Percentiles rank a stretch among this genome's conserved stretches.
phyloP scores from a whole-genome alignment of 176 grass and related monocot species.

The bread wheat (Triticum aestivum) region DNA sequence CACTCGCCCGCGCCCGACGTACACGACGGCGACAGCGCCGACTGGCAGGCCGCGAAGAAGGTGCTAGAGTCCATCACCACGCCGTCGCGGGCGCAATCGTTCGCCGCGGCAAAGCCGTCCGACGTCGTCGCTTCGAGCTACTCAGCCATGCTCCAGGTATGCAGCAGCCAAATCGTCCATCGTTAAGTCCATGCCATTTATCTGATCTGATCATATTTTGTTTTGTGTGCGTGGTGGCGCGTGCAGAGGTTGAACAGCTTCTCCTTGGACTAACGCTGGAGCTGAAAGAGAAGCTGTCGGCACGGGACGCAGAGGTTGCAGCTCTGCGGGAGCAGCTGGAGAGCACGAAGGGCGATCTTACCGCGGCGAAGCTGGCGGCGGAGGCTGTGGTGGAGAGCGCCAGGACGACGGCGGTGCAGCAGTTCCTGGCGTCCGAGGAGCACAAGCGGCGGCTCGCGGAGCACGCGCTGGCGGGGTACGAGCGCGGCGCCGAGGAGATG shows the following conservation, averaged over 20 bases:
- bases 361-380: neutral
- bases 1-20: neutral
- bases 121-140: neutral
- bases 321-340: neutral
- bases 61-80: neutral
- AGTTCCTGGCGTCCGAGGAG: neutral
- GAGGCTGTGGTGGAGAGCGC: neutral
- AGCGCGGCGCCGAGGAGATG: slow-evolving; percentile 26
- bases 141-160: neutral
- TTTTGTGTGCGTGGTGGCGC: neutral
- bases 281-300: neutral
- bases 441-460: neutral
- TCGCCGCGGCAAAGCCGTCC: neutral
- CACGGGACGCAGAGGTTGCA: neutral
- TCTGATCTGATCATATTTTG: neutral
- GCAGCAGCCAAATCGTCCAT: neutral
- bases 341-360: neutral
- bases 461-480: slow-evolving; percentile 16
- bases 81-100: neutral
- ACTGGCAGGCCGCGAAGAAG: neutral
- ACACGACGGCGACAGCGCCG: neutral
- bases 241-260: no score
- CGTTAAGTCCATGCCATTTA: neutral
- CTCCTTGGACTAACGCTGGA: neutral
- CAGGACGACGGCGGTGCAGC: neutral